A percentile compares a stretch with the other conserved stretches of the same genome.
phyloP scores from a whole-genome alignment of 192 early-diverging fungal genomes.

The Coemansia sp. region DNA sequence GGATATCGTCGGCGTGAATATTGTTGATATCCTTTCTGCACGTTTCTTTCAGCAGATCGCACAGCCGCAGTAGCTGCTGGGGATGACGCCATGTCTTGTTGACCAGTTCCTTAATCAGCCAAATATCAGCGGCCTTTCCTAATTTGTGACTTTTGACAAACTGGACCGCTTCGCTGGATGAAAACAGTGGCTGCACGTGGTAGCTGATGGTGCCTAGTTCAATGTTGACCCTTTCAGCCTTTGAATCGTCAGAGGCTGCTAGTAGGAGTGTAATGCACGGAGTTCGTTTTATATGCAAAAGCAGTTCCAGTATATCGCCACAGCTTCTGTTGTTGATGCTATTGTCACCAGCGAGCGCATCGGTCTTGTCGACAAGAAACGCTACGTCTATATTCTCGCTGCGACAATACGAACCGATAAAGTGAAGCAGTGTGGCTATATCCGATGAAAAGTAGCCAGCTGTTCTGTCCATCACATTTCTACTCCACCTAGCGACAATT shows the following conservation, averaged over 20 bases:
- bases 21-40: not conserved
- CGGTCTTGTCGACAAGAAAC: conserved; percentile 18
- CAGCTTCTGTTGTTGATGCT: not conserved
- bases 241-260: conserved; percentile 23
- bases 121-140: not conserved
- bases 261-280: conserved; percentile 8
- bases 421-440: conserved; percentile 4
- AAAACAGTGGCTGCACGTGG: conserved; percentile 1
- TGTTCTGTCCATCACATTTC: not conserved
- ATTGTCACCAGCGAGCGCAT: conserved; percentile 1
- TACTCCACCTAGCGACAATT: conserved; percentile 14
- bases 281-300: conserved; percentile 11
- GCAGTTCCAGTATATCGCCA: not conserved
- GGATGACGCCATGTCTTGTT: conserved; percentile 24
- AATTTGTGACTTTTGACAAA: not conserved
- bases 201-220: conserved; percentile 7
- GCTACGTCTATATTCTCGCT: conserved; percentile 6
- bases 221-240: conserved; percentile 6
- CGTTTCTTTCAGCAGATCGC: not conserved
- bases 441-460: not conserved
- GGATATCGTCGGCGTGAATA: not conserved
- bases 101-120: conserved; percentile 21
- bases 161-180: conserved; percentile 11
- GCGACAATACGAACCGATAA: conserved; percentile 15
- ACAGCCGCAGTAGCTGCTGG: conserved; percentile 11